Base-by-base conservation (phyloP, 1,284 basidiomycete species). In the Inonotus hispidus region DNA sequence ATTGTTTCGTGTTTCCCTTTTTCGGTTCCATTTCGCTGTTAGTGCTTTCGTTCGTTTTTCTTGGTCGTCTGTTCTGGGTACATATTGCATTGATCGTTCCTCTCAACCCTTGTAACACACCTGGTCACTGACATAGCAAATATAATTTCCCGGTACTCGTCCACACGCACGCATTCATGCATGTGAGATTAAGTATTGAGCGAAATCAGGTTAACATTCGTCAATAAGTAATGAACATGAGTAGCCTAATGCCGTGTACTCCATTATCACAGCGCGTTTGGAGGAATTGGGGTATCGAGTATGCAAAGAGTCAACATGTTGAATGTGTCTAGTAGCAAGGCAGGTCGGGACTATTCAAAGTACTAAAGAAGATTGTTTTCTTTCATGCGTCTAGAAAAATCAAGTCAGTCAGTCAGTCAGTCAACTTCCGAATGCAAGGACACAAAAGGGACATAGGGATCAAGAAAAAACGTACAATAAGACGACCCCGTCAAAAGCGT, bases 401-500 rank as follows among this genome's bases (percentile, higher is more conserved):
- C 21, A 45, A 45, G 46, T 13, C 2, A 49, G 23, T 49, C 19
- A 45, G 46, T 13, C 2, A 49, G 23, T 49, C 19, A 49, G 14
- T 49, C 21, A 11, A 6, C 23, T 4, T 11, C n/a, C n/a, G n/a
- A n/a, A n/a, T n/a, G n/a, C n/a, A n/a, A n/a, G n/a, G n/a, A 23
- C 11, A 11, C 11, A 23, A 3, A 49, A 4, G 23, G 16, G 32
- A 32, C 32, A 7, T 5, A 52, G 47, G 37, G 19, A 46, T 10
- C 43, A 38, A n/a, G 27, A 21, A 27, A 54, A 19, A 14, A 75
- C 83, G 64, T 64, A 88, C 86, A 89, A 68, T 89, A 90, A 27
- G 87, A 88, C 13, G 85, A 87, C 14, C 87, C 87, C 14, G 85
- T 87, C 37, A 90, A 71, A 52, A 91, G 73, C 19, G 88, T 89